Evolutionary conservation across 345 rosid genomes (phyloP).

Genomic region (Eucalyptus sideroxylon): DNA sequence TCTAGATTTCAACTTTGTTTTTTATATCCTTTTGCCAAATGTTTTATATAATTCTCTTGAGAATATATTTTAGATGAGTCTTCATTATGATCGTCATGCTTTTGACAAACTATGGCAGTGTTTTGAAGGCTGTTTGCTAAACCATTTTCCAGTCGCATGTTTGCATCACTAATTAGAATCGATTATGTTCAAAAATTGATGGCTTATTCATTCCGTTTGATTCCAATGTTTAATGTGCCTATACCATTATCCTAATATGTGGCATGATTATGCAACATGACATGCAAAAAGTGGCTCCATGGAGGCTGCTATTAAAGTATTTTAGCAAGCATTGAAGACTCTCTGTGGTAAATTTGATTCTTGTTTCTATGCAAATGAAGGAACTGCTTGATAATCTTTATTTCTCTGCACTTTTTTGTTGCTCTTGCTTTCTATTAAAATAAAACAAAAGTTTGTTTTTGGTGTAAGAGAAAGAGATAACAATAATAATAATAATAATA

Average conservation of each 20-base stretch:
- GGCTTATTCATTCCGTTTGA: conserved; percentile 2
- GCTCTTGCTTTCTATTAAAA: background rate
- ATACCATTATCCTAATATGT: conserved; percentile 79
- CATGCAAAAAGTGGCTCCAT: conserved; percentile 71
- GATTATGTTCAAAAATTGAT: background rate
- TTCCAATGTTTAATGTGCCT: conserved; percentile 82
- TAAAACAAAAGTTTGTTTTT: background rate
- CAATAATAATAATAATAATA: background rate
- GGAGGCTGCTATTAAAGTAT: conserved; percentile 84
- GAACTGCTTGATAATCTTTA: background rate
- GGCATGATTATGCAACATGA: conserved; percentile 94
- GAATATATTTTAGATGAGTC: background rate
- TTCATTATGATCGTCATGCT: background rate
- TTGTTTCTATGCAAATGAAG: background rate
- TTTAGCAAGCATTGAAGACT: conserved; percentile 84
- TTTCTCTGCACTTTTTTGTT: background rate
- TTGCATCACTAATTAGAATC: background rate
- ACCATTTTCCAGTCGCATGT: background rate
- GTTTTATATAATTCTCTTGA: background rate
- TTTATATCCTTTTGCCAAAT: background rate
- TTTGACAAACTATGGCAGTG: background rate
- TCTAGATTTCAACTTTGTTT: background rate
- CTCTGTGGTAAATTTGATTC: conserved; percentile 49
- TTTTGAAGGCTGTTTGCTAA: background rate
- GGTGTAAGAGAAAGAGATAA: background rate